Conservation (phyloP, 129 eudicot genomes). For the Rutidosis leptorrhynchoides region DNA sequence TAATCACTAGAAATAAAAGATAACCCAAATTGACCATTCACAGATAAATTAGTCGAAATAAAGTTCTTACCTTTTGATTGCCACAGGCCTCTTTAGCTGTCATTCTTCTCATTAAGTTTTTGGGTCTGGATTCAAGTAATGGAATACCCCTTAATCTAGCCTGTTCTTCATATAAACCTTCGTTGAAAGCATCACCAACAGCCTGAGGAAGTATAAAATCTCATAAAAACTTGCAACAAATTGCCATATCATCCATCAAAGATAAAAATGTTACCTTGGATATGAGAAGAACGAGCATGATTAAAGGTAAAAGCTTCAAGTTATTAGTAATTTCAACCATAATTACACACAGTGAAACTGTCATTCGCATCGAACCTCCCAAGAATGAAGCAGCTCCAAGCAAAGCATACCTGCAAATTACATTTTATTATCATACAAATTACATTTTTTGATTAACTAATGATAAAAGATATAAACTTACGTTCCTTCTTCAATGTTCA, state of each 20-base stretch:
- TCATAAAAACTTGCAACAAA: constrained; percentile 4
- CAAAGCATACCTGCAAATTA: constrained; percentile 74
- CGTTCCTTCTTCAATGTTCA: constrained; percentile 98
- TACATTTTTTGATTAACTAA: no score
- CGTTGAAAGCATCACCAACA: constrained; percentile 98
- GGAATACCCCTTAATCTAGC: constrained; percentile 91
- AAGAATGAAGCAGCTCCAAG: constrained; percentile 98
- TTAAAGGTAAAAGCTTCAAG: constrained; percentile 87
- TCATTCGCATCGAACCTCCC: constrained; percentile 99
- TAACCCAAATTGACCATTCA: neutral
- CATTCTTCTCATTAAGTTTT: constrained; percentile 84
- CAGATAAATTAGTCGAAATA: neutral
- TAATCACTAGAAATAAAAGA: neutral
- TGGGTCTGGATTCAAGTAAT: constrained; percentile 92
- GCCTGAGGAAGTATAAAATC: constrained; percentile 50
- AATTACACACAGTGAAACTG: constrained; percentile 94
- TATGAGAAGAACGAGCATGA: constrained; percentile 96
- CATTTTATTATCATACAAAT: neutral
- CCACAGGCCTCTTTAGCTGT: constrained; percentile 92
- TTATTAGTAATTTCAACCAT: constrained; percentile 97
- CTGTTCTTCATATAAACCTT: constrained; percentile 95
- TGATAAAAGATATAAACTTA: constrained; percentile 41
- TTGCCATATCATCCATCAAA: neutral
- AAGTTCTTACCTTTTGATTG: constrained; percentile 61
- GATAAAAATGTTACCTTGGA: constrained; percentile 60